Evolutionary conservation across 2,329 filamentous ascomycete species (phyloP).

Genomic region (Aspergillus sp.): DNA sequence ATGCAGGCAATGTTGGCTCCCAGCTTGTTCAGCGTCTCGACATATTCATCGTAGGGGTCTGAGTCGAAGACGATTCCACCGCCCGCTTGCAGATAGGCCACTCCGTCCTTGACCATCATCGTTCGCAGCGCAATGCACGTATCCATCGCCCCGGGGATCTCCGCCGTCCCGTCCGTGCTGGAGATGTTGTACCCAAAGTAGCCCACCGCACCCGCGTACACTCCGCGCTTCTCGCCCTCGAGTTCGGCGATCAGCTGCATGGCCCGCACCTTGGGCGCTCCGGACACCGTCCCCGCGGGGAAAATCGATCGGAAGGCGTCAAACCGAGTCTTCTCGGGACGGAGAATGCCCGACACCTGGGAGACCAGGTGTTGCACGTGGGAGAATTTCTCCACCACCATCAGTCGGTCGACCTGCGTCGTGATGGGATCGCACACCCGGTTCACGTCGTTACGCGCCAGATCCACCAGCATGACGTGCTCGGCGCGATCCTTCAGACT

Average conservation of each 20-base stretch:
- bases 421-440: constrained; percentile 88
- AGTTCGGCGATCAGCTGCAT: constrained; percentile 97
- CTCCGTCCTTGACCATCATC: constrained; percentile 88
- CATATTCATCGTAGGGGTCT: constrained; percentile 85
- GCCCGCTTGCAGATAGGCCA: constrained; percentile 83
- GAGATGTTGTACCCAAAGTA: constrained; percentile 89
- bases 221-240: constrained; percentile 87
- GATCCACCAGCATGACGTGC: constrained; percentile 96
- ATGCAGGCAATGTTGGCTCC: constrained; percentile 88
- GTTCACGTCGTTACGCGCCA: constrained; percentile 95
- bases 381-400: constrained; percentile 92
- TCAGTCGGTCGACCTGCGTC: constrained; percentile 87
- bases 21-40: constrained; percentile 96
- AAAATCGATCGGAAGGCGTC: constrained; percentile 97
- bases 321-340: constrained; percentile 81
- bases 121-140: constrained; percentile 81
- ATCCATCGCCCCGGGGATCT: constrained; percentile 84
- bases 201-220: constrained; percentile 93
- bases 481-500: constrained; percentile 91
- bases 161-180: constrained; percentile 58
- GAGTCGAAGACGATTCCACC: constrained; percentile 95
- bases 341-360: constrained; percentile 88
- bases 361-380: constrained; percentile 97
- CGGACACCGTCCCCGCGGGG: constrained; percentile 91
- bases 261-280: constrained; percentile 90